phyloP scores from a whole-genome alignment of 139 green algal genomes.

The Picochlorum costavermella region DNA sequence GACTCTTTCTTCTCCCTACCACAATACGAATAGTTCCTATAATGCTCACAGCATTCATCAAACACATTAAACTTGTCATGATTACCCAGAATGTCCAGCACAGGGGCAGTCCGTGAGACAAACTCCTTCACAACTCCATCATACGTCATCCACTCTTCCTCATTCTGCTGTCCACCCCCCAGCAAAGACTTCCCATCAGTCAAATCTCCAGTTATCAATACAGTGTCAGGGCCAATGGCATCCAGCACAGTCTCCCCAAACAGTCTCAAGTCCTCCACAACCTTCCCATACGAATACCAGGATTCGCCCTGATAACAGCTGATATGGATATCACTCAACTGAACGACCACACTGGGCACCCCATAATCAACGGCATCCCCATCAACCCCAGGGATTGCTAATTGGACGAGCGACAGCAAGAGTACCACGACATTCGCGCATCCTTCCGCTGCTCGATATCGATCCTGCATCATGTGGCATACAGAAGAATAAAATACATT shows the following conservation, averaged over 20 bases:
- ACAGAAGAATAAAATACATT: too few species aligned
- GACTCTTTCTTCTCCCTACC: too few species aligned
- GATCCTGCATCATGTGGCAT: too few species aligned
- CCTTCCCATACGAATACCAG: slow-evolving; percentile 35
- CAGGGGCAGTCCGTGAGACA: neutral
- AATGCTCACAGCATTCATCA: neutral
- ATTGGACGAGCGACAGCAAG: too few species aligned
- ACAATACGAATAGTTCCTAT: too few species aligned
- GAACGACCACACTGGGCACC: slow-evolving; percentile 12
- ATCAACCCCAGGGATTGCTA: too few species aligned
- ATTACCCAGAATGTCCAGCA: slow-evolving; percentile 62
- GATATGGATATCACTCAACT: too few species aligned
- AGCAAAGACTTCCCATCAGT: slow-evolving; percentile 42
- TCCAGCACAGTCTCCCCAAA: slow-evolving; percentile 28
- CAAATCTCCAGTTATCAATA: slow-evolving; percentile 50
- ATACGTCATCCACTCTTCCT: slow-evolving; percentile 40
- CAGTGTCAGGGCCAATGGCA: slow-evolving; percentile 10
- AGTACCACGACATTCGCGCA: too few species aligned
- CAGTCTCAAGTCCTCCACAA: slow-evolving; percentile 30
- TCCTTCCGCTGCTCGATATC: too few species aligned
- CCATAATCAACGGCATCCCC: too few species aligned
- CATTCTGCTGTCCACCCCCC: slow-evolving; percentile 29
- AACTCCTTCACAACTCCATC: slow-evolving; percentile 9
- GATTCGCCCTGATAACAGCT: slow-evolving; percentile 3
- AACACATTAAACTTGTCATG: slow-evolving; percentile 62